phyloP scores from a whole-genome alignment of 2,329 filamentous ascomycete genomes.

The Venturia asperata region DNA sequence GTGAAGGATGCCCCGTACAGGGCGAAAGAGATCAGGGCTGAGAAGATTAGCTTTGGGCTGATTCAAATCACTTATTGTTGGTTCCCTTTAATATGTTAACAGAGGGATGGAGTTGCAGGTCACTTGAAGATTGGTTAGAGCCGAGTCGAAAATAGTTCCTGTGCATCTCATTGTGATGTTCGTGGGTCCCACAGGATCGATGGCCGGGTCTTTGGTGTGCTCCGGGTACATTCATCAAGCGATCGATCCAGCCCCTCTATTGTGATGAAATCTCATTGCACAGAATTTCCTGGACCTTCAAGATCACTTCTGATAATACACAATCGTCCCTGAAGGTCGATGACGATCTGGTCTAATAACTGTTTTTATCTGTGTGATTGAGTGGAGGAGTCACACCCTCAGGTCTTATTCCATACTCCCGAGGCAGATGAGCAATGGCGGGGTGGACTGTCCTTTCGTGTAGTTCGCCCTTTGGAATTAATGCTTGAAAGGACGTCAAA shows the following conservation, averaged over 20 bases:
- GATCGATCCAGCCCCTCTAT: not conserved
- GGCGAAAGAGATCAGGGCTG: not conserved
- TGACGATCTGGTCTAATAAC: not conserved
- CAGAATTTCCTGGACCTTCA: not conserved
- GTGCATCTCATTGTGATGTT: not conserved
- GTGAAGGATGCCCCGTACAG: not conserved
- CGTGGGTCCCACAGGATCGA: not conserved
- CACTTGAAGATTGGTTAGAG: not conserved
- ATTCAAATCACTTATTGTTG: not conserved
- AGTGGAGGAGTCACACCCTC: too few species aligned
- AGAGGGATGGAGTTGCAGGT: not conserved
- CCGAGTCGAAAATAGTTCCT: not conserved
- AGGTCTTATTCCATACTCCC: too few species aligned
- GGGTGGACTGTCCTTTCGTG: too few species aligned
- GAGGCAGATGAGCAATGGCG: too few species aligned
- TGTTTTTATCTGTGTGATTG: not conserved
- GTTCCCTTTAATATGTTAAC: not conserved
- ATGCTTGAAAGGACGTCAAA: too few species aligned
- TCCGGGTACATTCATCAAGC: not conserved
- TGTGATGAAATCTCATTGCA: not conserved
- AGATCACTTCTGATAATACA: not conserved
- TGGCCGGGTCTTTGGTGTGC: not conserved
- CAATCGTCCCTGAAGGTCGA: not conserved
- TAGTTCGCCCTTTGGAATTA: too few species aligned
- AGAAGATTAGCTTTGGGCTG: not conserved